Base-by-base conservation (phyloP, 495 filamentous ascomycete genomes). In the Bathelium albidoporum region DNA sequence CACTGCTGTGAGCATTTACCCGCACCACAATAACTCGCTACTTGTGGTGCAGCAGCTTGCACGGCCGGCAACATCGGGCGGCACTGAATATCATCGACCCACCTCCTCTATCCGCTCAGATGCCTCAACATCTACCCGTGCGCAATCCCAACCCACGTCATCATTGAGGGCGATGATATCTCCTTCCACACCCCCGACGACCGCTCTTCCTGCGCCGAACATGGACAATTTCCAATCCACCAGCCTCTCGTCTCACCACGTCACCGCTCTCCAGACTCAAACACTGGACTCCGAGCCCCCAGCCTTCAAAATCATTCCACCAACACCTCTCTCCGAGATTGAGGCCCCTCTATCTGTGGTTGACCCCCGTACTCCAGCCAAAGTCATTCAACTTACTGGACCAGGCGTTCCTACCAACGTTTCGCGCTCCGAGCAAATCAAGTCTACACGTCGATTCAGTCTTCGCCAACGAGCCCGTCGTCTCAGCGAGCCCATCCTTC, bases 11-110 rank as follows among this genome's bases (percentile, higher is more conserved):
- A 86, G 83, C 63, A 86, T 95, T 36, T 94, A 87, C 70, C 85
- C 90, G 1, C 91, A 96, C 72, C 89, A 91, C 71, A 96, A 95
- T 66, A 85, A 86, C 64, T 93, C 89, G 2, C 75, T 94, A 53
- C 75, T 95, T 62, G 85, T 95, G 44, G 83, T 95, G 44, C 87
- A 91, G 67, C 83, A 80, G 73, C 73, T 74, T 16, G 62, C 69
- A 36, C 74, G 75, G 31, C 66, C 73, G 20, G 52, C 58, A 61
- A 67, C 41, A 41, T 36, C 61, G 62, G 52, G 32, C 5, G 32
- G 29, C 14, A 36, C 24, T 36, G 58, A 22, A 7, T 29, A 45
- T 44, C 49, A 22, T 9, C 28, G 62, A 61, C 24, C 44, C 59
- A 29, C 24, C 45, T 58, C 52, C 62, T 45, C 67, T 65, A 10